Base-by-base conservation (phyloP, 2,329 filamentous ascomycete species). In the Venturia effusa region DNA sequence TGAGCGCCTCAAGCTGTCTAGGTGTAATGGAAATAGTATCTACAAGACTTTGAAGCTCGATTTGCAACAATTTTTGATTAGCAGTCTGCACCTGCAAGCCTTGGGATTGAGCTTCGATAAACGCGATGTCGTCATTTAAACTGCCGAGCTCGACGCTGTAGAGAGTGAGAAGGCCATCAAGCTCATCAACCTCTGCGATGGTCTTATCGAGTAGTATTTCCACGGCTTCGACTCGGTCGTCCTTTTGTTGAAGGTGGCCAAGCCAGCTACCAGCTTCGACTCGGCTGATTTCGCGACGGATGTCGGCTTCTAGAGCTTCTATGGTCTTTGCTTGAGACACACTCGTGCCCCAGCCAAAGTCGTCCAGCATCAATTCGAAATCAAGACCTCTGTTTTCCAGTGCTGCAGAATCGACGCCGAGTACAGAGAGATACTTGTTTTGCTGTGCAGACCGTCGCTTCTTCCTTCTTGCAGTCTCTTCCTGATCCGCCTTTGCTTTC, bases 91-190 rank as follows among this genome's bases (percentile, higher is more conserved):
- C 93, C 71, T 99, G 94, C 59, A 99, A 79, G 79, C 94, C 94
- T 76, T 99, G 93, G 7, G 91, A 92, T 75, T 99, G 94, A 1
- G 94, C 92, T 77, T 99, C 94, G 68, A 99, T 97, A 73, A 95
- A 97, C 3, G 92, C 88, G 69, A 99, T 95, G 70, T 99, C 94
- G 61, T 97, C 93, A 64, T 92, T 92, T 37, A 99, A 81, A 60
- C 92, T 97, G 70, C 90, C 91, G 66, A 99, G 81, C 74, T 99
- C 94, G 32, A 97, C 94, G 59, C 90, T 90, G 75, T 99, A 99
- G 40, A 99, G 78, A 0, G 94, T 99, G 62, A 99, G 79, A 45
- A 99, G 81, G 66, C 95, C 95, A 73, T 99, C 94, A 65, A 99
- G 80, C 77, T 97, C 93, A 70, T 99, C 95, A 71, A 94, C 97